Base-by-base conservation (phyloP, 331 rosid species). In the Spiraea crenata region DNA sequence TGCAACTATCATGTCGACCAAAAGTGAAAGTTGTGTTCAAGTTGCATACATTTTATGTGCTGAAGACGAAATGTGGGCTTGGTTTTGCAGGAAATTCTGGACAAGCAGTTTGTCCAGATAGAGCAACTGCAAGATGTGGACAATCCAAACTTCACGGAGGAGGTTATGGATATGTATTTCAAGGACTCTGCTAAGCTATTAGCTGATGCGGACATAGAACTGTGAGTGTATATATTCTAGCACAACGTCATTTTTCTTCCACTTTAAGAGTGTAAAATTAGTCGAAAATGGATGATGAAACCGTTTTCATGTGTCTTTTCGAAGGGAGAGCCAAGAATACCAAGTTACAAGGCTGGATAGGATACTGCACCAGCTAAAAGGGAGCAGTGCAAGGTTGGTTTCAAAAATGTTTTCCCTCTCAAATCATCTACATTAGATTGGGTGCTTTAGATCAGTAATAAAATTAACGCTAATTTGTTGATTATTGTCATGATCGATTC, bases 61-160 rank as follows among this genome's bases (percentile, higher is more conserved):
- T 31, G 19, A 63, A 42, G 14, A 63, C 20, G 5, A 63, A 39
- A 17, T 17, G 50, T 25, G 31, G 15, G 50, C 5, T 10, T 17
- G 17, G 14, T 54, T 7, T 45, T 77, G 69, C 39, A 82, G 84
- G 80, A 70, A 65, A 45, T 75, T 64, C 70, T 78, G 51, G 50
- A 50, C 55, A 3, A 4, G 3, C 72, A 72, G 20, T 85, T 60
- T 47, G 47, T 15, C 52, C 65, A 59, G 51, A 13, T 85, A 56
- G 90, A 85, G 63, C 2, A 10, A 20, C 57, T 78, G 85, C 75
- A 76, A 69, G 87, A 81, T n/a, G 69, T 65, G 34, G 73, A 55
- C 12, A 79, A 83, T 71, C 84, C 87, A 55, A 39, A 71, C 74
- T 81, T 80, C 46, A 74, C 75, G 16, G 72, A 69, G 67, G 88